These are phyloP conservation scores for Penicillium sp. DNA, from an alignment of 2,329 filamentous ascomycete genomes.

Conservation along the genomic window DNA sequence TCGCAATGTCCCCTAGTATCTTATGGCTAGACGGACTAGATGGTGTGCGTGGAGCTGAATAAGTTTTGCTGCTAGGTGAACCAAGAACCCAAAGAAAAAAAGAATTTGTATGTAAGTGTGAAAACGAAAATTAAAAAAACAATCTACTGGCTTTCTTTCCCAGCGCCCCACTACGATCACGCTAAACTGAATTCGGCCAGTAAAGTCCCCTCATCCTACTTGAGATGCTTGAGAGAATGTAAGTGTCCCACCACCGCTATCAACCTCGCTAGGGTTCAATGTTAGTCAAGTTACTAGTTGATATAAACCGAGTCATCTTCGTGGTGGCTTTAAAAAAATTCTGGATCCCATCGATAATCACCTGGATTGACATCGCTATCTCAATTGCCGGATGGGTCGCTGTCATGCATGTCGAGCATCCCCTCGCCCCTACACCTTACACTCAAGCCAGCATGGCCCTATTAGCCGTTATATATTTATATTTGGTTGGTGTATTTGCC, in stretches of 20 bases:
- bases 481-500: conserved; percentile 10
- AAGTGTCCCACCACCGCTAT: neutral
- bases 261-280: no score
- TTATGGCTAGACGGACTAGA: no score
- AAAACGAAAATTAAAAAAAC: no score
- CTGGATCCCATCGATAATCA: conserved; percentile 14
- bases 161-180: no score
- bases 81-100: no score
- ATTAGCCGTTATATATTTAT: conserved; percentile 13
- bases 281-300: neutral
- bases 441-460: conserved; percentile 14
- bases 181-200: no score
- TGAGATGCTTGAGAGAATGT: conserved; percentile 18
- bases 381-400: conserved; percentile 18
- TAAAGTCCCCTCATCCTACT: no score
- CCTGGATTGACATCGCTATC: conserved; percentile 19
- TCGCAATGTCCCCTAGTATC: no score
- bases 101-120: no score
- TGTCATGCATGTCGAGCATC: conserved; percentile 14
- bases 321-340: conserved; percentile 5
- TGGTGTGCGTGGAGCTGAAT: no score
- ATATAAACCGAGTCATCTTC: conserved; percentile 13
- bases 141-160: no score
- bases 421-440: conserved; percentile 9
- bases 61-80: no score